Evolutionary conservation across 2,329 filamentous ascomycete species (phyloP), one percentile per base, ranked within the genome.

Genomic region (Xylaria sp.): DNA sequence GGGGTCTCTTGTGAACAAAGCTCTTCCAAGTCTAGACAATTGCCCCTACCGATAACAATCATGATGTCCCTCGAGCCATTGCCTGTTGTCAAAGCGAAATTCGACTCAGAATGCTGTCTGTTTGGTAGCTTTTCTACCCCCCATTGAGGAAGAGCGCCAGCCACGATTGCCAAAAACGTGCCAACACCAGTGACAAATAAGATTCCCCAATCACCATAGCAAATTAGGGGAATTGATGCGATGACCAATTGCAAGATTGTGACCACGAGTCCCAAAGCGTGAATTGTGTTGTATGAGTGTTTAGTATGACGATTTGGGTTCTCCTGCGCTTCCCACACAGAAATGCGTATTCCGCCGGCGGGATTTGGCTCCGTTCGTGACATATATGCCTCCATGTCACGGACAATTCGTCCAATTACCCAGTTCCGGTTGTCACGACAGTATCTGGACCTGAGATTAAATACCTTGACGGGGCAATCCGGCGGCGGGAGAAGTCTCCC

Each of bases 391-490:
- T 65, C 63, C 10, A n/a, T 33, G 57, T 71, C 69, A 0, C 69
- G 42, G 7, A 73, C 4, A 3, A 73, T 42, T 1, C 69, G 62
- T 1, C 71, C 69, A 11, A 71, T 23, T 4, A 70, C 44, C 59
- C 64, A 73, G 38, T 62, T 65, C n/a, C 44, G 67, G 28, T 65
- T 69, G 3, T 61, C 54, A 2, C 71, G 56, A 9, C n/a, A 38
- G 28, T 75, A 73, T 4, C 73, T 72, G 1, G 71, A 72, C 5
- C 36, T 31, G 2, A 74, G 56, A 57, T 75, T 76, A 65, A 76
- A 64, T 6, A 76, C 67, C n/a, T 74, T 75, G 36, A 60, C 66
- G 1, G 71, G 33, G 53, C 67, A 72, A 40, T 74, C 71, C 0
- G 73, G 64, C 0, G 51, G 56, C 1, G 72, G 68, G 2, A 75